phyloP scores from a whole-genome alignment of 768 basidiomycete genomes.

The Trametes elegans region DNA sequence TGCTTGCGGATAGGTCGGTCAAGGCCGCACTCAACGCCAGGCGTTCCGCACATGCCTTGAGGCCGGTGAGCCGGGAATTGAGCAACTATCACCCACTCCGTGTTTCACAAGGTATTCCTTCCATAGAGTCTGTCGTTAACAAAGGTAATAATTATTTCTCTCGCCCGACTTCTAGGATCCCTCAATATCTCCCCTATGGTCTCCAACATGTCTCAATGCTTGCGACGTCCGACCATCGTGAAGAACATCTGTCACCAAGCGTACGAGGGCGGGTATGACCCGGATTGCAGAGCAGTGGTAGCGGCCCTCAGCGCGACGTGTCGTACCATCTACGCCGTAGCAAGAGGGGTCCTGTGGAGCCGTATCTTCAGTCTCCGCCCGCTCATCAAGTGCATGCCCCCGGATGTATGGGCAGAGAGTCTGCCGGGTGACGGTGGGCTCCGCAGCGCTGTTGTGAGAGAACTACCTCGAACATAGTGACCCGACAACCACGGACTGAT shows the following conservation, averaged over 20 bases:
- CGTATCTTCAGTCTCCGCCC: constrained; percentile 16
- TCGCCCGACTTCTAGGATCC: neutral
- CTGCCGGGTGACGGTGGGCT: neutral
- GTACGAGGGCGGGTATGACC: constrained; percentile 16
- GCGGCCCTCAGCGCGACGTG: constrained; percentile 10
- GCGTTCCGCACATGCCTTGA: constrained; percentile 1
- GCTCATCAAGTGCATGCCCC: constrained; percentile 14
- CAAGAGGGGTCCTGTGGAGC: constrained; percentile 13
- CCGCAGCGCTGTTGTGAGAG: constrained; percentile 6
- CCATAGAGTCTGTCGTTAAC: neutral
- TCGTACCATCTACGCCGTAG: constrained; percentile 7
- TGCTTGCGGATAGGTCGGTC: neutral
- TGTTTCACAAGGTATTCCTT: neutral
- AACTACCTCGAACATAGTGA: neutral
- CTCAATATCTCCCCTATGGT: neutral
- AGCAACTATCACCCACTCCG: neutral
- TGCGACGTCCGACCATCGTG: constrained; percentile 5
- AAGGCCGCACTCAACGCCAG: neutral
- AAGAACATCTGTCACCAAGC: constrained; percentile 16
- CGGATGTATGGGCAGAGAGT: constrained; percentile 12
- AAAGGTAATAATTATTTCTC: neutral
- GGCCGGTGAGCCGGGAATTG: neutral
- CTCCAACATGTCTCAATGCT: neutral
- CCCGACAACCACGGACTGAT: neutral
- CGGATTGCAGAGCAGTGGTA: constrained; percentile 11